Base-by-base conservation (phyloP, 2,329 filamentous ascomycete species). In the Trichophyton simii region DNA sequence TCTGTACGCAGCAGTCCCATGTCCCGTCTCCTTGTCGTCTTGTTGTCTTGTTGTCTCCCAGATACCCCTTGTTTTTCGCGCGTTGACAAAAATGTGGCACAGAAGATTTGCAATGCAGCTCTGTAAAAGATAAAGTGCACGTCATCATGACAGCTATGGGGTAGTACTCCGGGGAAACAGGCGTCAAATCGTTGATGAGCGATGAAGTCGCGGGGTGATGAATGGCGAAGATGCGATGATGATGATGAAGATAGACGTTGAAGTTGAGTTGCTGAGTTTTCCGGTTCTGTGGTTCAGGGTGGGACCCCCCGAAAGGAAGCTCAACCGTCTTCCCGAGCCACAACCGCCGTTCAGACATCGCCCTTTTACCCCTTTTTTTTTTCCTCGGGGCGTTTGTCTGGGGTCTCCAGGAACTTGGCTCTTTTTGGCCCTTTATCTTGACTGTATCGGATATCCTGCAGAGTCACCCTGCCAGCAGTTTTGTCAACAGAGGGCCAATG, bases 231-330 rank as follows among this genome's bases (percentile, higher is more conserved):
- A 28, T 52, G 18, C 5, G 18, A 18, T 18, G 20, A 31, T 18
- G 50, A 31, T 8, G 48, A 25, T 2, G 15, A n/a, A 44, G 41
- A 44, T 7, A 15, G 50, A 54, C 50, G 50, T 31, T 48, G 50
- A 54, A 28, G 50, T 54, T 54, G 50, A 25, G 22, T 54, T 34
- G 22, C 50, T 54, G 50, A 54, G 50, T 54, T 54, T 48, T 54
- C 50, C 50, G 7, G 50, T 54, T 54, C 50, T 54, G 11, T 54
- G 50, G 50, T 54, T 31, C 50, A 7, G 28, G n/a, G 50, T 54
- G 50, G 50, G 22, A 31, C 50, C 22, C 9, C 8, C 34, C 8
- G 11, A 13, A 25, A 34, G 9, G 18, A 22, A 44, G 41, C n/a
- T 44, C 41, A 15, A 20, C 46, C 18, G 22, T 52, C 46, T 52